Conservation (phyloP, 495 filamentous ascomycete species). For the Thermochaetoides thermophila region DNA sequence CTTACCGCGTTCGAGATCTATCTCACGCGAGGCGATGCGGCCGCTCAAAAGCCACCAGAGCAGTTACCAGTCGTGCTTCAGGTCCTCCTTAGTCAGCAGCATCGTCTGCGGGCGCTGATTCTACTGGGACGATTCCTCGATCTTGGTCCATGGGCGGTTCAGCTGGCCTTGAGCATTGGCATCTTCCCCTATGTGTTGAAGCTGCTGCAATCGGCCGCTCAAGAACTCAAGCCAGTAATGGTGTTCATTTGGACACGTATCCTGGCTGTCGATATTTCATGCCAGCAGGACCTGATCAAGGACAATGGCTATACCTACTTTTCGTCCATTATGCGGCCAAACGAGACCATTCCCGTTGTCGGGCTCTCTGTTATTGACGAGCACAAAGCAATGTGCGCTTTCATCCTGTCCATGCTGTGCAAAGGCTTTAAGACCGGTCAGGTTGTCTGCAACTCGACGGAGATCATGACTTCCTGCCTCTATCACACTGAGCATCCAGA, state of each 20-base stretch:
- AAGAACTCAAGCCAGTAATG: constrained; percentile 95
- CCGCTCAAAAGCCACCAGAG: constrained; percentile 71
- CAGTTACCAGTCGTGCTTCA: constrained; percentile 94
- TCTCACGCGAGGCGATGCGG: constrained; percentile 67
- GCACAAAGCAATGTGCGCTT: constrained; percentile 97
- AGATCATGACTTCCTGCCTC: constrained; percentile 73
- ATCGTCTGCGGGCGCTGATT: constrained; percentile 83
- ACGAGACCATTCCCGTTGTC: constrained; percentile 63
- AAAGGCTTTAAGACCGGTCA: constrained; percentile 83
- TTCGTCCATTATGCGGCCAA: constrained; percentile 72
- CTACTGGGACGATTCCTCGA: constrained; percentile 88
- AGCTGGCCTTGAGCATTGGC: constrained; percentile 87
- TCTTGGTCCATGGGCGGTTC: constrained; percentile 92
- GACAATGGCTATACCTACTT: constrained; percentile 97
- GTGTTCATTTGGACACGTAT: constrained; percentile 99
- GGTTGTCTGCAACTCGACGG: constrained; percentile 68
- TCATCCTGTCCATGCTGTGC: constrained; percentile 94
- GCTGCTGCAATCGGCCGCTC: constrained; percentile 82
- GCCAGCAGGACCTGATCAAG: constrained; percentile 84
- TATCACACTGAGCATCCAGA: constrained; percentile 67
- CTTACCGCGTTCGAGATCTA: constrained; percentile 97
- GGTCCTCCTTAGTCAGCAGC: constrained; percentile 88
- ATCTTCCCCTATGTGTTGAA: constrained; percentile 98
- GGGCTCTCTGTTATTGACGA: constrained; percentile 76
- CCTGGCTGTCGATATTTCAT: constrained; percentile 84